Evolutionary conservation across 1,284 basidiomycete genomes (phyloP).

Genomic region (Sphaerobolus stellatus): DNA sequence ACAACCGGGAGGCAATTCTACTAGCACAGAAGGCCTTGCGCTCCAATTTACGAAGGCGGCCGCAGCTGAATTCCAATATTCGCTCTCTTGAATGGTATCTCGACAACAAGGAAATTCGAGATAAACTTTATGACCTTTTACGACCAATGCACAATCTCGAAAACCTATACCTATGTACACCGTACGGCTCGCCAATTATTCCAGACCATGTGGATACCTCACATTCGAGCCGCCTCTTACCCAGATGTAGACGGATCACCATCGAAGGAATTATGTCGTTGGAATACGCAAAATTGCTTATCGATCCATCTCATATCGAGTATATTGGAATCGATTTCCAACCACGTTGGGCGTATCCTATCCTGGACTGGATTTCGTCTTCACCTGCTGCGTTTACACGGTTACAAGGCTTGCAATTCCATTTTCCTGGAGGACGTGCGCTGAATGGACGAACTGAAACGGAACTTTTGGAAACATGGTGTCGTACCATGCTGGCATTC

Average conservation of each 20-base stretch:
- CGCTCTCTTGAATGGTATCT: slow-evolving; percentile 1
- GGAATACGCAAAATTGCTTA: not conserved
- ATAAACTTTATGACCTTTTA: not conserved
- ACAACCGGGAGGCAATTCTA: not conserved
- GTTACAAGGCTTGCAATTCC: not conserved
- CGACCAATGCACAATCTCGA: not conserved
- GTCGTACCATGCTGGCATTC: not conserved
- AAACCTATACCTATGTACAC: not conserved
- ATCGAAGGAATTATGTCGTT: slow-evolving; percentile 1
- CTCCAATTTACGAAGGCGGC: not conserved
- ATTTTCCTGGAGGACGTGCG: not conserved
- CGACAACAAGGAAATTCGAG: slow-evolving; percentile 1
- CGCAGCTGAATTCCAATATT: not conserved
- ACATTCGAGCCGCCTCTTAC: not conserved
- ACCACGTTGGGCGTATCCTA: not conserved
- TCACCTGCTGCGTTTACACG: not conserved
- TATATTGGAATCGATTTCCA: not conserved
- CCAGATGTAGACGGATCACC: not conserved
- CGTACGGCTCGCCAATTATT: not conserved
- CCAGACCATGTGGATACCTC: not conserved
- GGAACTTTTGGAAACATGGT: not conserved
- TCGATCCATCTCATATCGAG: not conserved
- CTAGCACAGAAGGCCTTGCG: not conserved
- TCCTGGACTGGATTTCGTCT: not conserved
- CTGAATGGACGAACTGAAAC: not conserved